These are phyloP conservation scores for Litchi chinensis DNA, from an alignment of 345 rosid genomes.

Conservation along the genomic window DNA sequence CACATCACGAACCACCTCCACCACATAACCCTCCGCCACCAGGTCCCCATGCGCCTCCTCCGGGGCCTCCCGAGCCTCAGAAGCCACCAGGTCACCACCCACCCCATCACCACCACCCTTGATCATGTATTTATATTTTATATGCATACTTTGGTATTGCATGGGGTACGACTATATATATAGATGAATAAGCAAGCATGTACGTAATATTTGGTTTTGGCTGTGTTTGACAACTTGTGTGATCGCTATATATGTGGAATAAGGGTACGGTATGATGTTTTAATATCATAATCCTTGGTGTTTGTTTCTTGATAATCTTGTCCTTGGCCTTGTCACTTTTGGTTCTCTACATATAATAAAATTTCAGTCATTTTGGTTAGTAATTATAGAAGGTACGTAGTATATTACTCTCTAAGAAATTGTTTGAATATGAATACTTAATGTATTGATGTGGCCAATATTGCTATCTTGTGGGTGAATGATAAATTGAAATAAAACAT, in stretches of 20 bases:
- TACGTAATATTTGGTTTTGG: not conserved
- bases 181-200: not conserved
- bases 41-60: constrained; percentile 22
- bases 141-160: not conserved
- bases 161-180: not conserved
- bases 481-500: no score
- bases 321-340: no score
- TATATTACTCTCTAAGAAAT: no score
- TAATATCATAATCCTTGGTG: not conserved
- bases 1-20: constrained; percentile 24
- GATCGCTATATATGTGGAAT: not conserved
- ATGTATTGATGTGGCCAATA: no score
- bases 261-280: not conserved
- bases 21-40: constrained; percentile 23
- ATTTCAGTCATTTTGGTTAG: not conserved
- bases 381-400: no score
- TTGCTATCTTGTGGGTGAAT: no score
- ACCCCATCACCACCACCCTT: constrained; percentile 12
- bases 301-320: not conserved
- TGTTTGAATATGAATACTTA: no score
- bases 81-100: constrained; percentile 21
- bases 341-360: no score
- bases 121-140: not conserved
- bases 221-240: not conserved
- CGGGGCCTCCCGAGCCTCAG: constrained; percentile 1